These are phyloP conservation scores for Fomitopsis serialis DNA, from an alignment of 768 basidiomycete species.

Conservation along the genomic window DNA sequence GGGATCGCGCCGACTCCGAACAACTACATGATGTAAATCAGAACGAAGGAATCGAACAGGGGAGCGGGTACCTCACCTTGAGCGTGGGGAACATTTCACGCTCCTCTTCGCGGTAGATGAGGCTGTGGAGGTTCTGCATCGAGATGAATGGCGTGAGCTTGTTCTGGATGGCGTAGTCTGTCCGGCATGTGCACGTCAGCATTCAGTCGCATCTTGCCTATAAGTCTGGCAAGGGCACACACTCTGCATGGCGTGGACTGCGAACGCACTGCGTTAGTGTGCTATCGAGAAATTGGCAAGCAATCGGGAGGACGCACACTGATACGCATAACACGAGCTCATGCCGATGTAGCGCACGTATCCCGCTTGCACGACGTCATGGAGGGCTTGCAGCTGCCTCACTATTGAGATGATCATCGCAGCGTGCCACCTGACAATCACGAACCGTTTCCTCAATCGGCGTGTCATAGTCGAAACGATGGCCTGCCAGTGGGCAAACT, in stretches of 20 bases:
- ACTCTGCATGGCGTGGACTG: slow-evolving; percentile 32
- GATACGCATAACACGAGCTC: slow-evolving; percentile 31
- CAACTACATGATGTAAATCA: slow-evolving; percentile 3
- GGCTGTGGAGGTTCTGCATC: slow-evolving; percentile 58
- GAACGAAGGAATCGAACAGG: background rate
- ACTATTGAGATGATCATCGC: too few species aligned
- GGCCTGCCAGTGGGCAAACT: slow-evolving; percentile 12
- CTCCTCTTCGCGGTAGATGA: slow-evolving; percentile 59
- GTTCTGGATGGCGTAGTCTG: slow-evolving; percentile 38
- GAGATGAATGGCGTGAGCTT: slow-evolving; percentile 49
- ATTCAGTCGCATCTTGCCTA: background rate
- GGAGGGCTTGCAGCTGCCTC: slow-evolving; percentile 41
- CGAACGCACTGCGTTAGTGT: background rate
- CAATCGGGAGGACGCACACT: slow-evolving; percentile 18
- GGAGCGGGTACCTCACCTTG: slow-evolving; percentile 16
- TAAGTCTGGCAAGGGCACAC: background rate
- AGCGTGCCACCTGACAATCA: background rate
- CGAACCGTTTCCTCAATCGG: slow-evolving; percentile 32
- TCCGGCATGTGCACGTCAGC: background rate
- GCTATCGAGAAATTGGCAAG: background rate
- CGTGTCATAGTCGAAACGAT: slow-evolving; percentile 32
- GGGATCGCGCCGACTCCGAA: slow-evolving; percentile 29
- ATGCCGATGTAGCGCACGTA: slow-evolving; percentile 37
- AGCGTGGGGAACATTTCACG: slow-evolving; percentile 50
- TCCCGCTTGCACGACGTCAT: slow-evolving; percentile 42